Evolutionary conservation across 1,139 yeast species (phyloP), one percentile per base, ranked within the genome.

Genomic region (Taphrina sp.): DNA sequence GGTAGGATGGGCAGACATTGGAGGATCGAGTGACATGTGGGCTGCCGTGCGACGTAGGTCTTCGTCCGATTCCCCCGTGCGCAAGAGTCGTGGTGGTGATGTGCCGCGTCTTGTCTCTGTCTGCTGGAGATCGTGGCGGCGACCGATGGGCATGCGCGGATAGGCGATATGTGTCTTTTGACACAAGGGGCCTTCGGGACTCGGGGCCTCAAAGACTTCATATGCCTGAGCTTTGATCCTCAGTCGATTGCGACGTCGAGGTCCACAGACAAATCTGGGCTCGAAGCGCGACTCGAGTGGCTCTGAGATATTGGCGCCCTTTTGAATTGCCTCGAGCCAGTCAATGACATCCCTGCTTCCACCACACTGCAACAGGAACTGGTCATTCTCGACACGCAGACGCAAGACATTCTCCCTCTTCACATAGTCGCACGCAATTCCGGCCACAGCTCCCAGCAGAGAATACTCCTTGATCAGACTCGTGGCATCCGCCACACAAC

Each of bases 361-460:
- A 29, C 71, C 69, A 62, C 82, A 82, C 49, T 76, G 76, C 7
- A 85, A 62, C 55, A 85, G 67, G 53, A 83, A 72, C 67, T 85
- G 94, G 66, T 82, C 86, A 45, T 78, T 78, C 67, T 85, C 92
- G 12, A 80, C 74, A 24, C 92, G 75, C 17, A 85, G 64, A 43
- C 94, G 71, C 44, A 85, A 68, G 0, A 79, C 83, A 65, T 78
- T 74, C 16, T 76, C 72, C 51, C 75, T 74, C 66, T 85, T 85
- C 57, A 72, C 75, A 68, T 85, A 85, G 67, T 85, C 94, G 3
- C 76, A 69, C 0, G 92, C 92, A 19, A 82, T 70, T 0, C 94
- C 94, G 19, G 19, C 38, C 7, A 49, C 54, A 3, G 54, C 46
- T 8, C 54, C 54, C 7, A 41, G 46, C 28, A 49, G 34, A 10